These are phyloP conservation scores for Cyclotella kingstonii DNA, from an alignment of 108 stramenopile species.

Conservation along the genomic window DNA sequence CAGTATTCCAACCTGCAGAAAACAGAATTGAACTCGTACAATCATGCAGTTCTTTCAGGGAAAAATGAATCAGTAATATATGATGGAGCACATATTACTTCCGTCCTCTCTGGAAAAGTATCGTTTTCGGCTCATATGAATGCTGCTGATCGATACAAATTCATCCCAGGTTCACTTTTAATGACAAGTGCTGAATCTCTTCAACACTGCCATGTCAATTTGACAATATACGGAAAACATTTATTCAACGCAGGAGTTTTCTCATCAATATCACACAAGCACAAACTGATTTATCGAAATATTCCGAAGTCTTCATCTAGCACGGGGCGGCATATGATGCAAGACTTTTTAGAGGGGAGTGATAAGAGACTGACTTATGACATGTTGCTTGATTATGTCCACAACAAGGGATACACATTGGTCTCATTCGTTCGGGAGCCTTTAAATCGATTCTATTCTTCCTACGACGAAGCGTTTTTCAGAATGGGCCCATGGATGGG, in stretches of 20 bases:
- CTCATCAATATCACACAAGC: constrained; percentile 7
- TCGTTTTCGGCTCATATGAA: not conserved
- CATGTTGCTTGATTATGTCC: not conserved
- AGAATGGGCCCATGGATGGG: constrained; percentile 46
- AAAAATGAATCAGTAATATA: not conserved
- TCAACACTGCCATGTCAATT: constrained; percentile 24
- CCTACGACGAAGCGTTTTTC: constrained; percentile 40
- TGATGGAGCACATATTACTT: not conserved
- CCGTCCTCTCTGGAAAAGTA: not conserved
- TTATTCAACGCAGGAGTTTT: not conserved
- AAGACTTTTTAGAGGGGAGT: constrained; percentile 17
- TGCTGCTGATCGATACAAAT: constrained; percentile 16
- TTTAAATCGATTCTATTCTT: constrained; percentile 36
- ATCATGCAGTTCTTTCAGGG: too few species aligned
- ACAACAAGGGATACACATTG: constrained; percentile 8
- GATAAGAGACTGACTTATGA: constrained; percentile 14
- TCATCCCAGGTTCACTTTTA: constrained; percentile 16
- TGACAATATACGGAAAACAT: constrained; percentile 8
- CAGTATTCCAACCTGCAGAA: too few species aligned
- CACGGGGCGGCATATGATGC: constrained; percentile 27
- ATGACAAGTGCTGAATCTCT: constrained; percentile 6
- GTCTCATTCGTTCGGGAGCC: constrained; percentile 44
- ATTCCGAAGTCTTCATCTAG: constrained; percentile 37
- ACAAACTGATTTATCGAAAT: constrained; percentile 32
- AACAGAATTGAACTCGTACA: too few species aligned